A percentile compares a stretch with the other conserved stretches of the same genome.
These are phyloP conservation scores for Pterula multifida DNA, from an alignment of 1,284 basidiomycete species.

Conservation along the genomic window DNA sequence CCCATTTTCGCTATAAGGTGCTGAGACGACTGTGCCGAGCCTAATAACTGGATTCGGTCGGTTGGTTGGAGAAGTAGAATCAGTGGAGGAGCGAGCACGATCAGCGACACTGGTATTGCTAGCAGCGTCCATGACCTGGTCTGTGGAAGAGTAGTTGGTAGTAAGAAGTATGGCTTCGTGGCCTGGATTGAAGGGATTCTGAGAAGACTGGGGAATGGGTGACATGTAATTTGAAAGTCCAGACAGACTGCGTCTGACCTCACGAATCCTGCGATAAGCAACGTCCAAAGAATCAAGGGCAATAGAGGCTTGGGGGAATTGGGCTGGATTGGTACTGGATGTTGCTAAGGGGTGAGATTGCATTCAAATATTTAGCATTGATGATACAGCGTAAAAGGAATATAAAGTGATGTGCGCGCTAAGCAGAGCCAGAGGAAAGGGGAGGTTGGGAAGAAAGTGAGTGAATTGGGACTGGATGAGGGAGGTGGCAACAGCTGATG, in stretches of 20 bases:
- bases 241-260: constrained; percentile 35
- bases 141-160: constrained; percentile 6
- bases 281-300: constrained; percentile 26
- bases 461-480: too few relatives aligned
- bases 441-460: too few relatives aligned
- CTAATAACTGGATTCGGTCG: background rate
- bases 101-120: background rate
- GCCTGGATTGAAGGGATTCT: constrained; percentile 16
- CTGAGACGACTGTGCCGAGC: background rate
- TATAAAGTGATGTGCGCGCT: too few relatives aligned
- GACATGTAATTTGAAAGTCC: constrained; percentile 22
- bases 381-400: too few relatives aligned
- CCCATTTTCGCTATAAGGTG: background rate
- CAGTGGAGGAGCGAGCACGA: background rate
- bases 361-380: too few relatives aligned
- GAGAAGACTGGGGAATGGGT: constrained; percentile 11
- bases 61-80: background rate
- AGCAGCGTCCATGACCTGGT: background rate
- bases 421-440: too few relatives aligned
- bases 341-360: too few relatives aligned
- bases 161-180: constrained; percentile 25
- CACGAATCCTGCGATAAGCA: constrained; percentile 36
- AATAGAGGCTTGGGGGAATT: constrained; percentile 31
- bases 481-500: too few relatives aligned
- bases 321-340: background rate